phyloP scores from a whole-genome alignment of 2,329 filamentous ascomycete species.

The Anisogramma anomala region DNA sequence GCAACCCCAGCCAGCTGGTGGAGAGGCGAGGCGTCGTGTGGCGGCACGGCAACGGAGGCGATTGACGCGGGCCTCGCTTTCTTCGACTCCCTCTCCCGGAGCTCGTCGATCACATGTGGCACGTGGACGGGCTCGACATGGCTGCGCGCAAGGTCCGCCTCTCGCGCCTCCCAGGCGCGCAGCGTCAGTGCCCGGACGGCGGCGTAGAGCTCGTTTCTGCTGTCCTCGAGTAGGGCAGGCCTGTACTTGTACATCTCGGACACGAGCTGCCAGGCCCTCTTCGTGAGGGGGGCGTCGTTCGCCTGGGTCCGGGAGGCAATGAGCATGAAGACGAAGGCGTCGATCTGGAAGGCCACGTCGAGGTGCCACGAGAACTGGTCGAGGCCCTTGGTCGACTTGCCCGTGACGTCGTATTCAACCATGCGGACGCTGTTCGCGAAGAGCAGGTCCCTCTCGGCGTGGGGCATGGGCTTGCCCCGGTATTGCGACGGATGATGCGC shows the following conservation, averaged over 20 bases:
- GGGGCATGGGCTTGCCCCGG: constrained; percentile 15
- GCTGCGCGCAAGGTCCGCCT: constrained; percentile 9
- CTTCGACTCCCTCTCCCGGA: constrained; percentile 11
- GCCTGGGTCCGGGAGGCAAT: constrained; percentile 15
- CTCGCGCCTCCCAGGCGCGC: constrained; percentile 17
- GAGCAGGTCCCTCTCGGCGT: constrained; percentile 17
- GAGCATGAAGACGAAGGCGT: constrained; percentile 15
- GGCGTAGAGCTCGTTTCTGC: constrained; percentile 12
- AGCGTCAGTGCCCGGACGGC: constrained; percentile 17
- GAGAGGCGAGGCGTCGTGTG: constrained; percentile 8
- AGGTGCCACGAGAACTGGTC: constrained; percentile 17
- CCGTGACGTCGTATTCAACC: constrained; percentile 15
- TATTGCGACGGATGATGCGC: constrained; percentile 18
- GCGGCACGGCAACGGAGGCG: constrained; percentile 1
- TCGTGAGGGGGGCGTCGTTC: constrained; percentile 8
- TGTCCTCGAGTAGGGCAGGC: constrained; percentile 10
- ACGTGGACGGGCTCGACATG: constrained; percentile 4
- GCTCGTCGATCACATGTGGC: constrained; percentile 5
- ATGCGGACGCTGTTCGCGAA: constrained; percentile 16
- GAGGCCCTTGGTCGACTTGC: constrained; percentile 9
- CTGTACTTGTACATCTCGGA: constrained; percentile 14
- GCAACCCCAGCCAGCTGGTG: constrained; percentile 12
- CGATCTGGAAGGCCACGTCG: constrained; percentile 17
- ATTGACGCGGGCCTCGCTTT: constrained; percentile 4
- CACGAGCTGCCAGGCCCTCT: constrained; percentile 16